Conservation (phyloP, 345 rosid genomes). For the Angophora floribunda region DNA sequence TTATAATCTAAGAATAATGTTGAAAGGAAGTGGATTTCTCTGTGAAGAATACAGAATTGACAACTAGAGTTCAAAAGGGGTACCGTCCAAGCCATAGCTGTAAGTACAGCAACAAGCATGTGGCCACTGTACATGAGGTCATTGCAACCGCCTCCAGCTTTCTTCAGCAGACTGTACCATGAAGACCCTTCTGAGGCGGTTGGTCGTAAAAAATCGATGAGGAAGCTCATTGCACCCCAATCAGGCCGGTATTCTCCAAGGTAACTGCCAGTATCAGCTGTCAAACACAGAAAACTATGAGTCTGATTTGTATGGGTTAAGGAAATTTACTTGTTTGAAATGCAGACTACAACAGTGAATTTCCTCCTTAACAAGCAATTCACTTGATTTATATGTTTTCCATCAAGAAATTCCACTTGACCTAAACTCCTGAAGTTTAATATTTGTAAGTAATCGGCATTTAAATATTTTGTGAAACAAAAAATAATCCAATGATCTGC, state of each 20-base stretch:
- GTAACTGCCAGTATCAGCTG: conserved; percentile 44
- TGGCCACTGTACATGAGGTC: conserved; percentile 94
- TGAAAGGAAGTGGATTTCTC: not conserved
- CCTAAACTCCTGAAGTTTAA: not conserved
- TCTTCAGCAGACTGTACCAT: conserved; percentile 68
- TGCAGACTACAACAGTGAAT: not conserved
- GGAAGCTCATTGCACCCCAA: conserved; percentile 86
- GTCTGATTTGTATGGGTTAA: not conserved
- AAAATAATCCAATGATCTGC: not conserved
- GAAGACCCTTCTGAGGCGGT: conserved; percentile 53
- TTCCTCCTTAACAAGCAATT: not conserved
- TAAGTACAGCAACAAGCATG: conserved; percentile 88
- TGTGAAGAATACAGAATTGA: not conserved
- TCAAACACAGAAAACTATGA: conserved; percentile 1
- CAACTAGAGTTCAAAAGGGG: not conserved
- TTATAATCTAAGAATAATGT: not conserved
- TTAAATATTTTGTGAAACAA: not conserved
- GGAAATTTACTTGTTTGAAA: not conserved
- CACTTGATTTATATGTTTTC: not conserved
- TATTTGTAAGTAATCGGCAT: not conserved
- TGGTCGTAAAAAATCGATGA: conserved; percentile 77
- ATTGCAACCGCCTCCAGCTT: conserved; percentile 98
- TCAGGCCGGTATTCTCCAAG: conserved; percentile 51
- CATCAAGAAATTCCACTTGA: not conserved
- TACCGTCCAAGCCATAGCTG: conserved; percentile 99